A percentile compares a stretch with the other conserved stretches of the same genome.
Evolutionary conservation across 208 protist species (phyloP).

Genomic region (Leishmania major): DNA sequence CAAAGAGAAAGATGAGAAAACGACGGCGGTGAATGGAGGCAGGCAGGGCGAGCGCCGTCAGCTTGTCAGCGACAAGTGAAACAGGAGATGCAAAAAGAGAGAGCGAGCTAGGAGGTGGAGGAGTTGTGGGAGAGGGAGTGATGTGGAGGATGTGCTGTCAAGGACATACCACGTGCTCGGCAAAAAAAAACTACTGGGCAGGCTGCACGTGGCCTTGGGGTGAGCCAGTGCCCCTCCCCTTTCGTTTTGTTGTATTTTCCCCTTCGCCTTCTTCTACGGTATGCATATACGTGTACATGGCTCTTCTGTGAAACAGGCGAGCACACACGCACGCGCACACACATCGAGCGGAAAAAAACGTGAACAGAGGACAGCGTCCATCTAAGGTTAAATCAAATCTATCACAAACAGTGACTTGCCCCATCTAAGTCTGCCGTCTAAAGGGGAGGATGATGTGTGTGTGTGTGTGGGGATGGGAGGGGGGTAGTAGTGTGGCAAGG

Average conservation of each 20-base stretch:
- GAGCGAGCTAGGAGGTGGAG: background rate
- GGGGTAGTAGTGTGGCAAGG: background rate
- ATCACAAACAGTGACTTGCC: background rate
- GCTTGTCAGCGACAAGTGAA: background rate
- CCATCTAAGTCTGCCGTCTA: conserved; percentile 1
- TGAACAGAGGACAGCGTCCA: background rate
- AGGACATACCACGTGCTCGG: background rate
- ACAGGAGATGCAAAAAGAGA: background rate
- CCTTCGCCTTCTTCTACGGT: background rate
- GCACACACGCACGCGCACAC: background rate
- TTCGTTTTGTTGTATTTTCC: background rate
- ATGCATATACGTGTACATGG: background rate
- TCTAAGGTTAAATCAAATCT: conserved; percentile 2
- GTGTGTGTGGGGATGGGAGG: background rate
- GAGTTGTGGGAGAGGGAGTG: background rate
- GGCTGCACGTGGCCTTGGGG: background rate
- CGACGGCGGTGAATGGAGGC: background rate
- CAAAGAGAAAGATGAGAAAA: conserved; percentile 2
- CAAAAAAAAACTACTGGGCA: background rate
- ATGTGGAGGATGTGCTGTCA: background rate
- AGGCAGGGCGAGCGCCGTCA: background rate
- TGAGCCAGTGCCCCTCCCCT: background rate
- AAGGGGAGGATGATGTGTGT: background rate
- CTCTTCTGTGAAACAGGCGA: background rate
- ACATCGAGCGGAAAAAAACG: background rate